Evolutionary conservation across 805 yeast genomes (phyloP), one percentile per base, ranked within the genome.

Genomic region (Wickerhamiella dianesei): DNA sequence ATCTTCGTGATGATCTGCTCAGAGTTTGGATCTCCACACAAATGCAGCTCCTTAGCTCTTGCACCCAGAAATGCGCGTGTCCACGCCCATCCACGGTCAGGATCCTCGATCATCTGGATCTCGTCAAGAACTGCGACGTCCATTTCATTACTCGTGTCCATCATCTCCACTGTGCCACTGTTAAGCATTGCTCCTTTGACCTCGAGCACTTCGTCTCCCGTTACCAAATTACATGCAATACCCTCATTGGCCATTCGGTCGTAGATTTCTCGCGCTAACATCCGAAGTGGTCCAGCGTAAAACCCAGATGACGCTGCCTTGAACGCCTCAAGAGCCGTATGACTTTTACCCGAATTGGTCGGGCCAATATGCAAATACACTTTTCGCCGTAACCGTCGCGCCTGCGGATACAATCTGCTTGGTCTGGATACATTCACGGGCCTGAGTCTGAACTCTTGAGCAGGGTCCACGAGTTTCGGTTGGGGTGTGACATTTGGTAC

Each of bases 301-400:
- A 82, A 83, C 0, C 98, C 98, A 17, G 78, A 72, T 29, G 76
- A 70, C 14, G 86, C 77, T 18, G 63, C 57, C 54, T 78, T 78
- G 43, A 92, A 69, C 47, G 77, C 71, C 56, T 81, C 71, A 41
- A 92, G 65, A 0, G 97, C 95, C 43, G 75, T 73, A 59, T 84
- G 83, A 0, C 97, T 92, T 58, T 92, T 92, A 12, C 99, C 99
- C 54, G 92, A 80, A 61, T 92, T 92, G 0, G 99, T 92, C 1
- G 99, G 98, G 0, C 99, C 99, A 9, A 92, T 84, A 61, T 92
- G 99, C 78, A 92, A 75, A n/a, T 82, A 73, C 43, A 92, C 71
- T 44, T 81, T 79, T 37, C 99, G 69, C 52, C 77, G 79, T 67
- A 86, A 69, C 52, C 77, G 75, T 37, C 97, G 70, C 0, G 98